Evolutionary conservation across 139 green algal species (phyloP).

Genomic region (Tetradesmus lagerheimii): DNA sequence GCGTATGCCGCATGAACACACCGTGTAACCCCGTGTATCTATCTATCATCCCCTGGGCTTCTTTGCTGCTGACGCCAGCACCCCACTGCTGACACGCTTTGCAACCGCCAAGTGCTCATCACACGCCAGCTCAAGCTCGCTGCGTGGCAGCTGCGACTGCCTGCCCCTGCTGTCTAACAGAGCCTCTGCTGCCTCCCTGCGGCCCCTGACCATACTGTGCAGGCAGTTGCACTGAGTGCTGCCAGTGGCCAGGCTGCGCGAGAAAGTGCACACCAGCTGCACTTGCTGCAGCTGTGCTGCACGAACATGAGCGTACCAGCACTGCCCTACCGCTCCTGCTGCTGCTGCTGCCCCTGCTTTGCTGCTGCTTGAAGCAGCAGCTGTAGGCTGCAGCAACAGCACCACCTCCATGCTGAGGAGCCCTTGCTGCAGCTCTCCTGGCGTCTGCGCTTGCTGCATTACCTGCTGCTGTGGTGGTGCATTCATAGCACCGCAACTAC

Average conservation of each 20-base stretch:
- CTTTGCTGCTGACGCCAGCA: not conserved
- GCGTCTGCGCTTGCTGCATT: no score
- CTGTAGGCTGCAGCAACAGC: no score
- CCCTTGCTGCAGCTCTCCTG: no score
- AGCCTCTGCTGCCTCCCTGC: constrained; percentile 47
- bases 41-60: not conserved
- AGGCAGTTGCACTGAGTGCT: constrained; percentile 33
- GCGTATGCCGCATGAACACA: no score
- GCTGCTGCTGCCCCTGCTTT: not conserved
- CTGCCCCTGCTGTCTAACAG: constrained; percentile 59
- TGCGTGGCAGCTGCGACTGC: constrained; percentile 48
- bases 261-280: not conserved
- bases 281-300: not conserved
- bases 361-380: constrained; percentile 1
- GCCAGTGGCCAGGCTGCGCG: not conserved
- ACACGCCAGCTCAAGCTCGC: constrained; percentile 62
- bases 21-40: no score
- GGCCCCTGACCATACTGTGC: constrained; percentile 40
- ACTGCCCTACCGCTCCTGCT: no score
- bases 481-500: no score
- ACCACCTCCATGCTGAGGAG: no score
- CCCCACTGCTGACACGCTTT: not conserved
- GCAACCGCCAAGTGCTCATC: not conserved
- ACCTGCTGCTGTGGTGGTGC: no score
- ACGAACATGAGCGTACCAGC: not conserved